Conservation (phyloP, 2,329 filamentous ascomycete species). For the Verticillium nonalfalfae region DNA sequence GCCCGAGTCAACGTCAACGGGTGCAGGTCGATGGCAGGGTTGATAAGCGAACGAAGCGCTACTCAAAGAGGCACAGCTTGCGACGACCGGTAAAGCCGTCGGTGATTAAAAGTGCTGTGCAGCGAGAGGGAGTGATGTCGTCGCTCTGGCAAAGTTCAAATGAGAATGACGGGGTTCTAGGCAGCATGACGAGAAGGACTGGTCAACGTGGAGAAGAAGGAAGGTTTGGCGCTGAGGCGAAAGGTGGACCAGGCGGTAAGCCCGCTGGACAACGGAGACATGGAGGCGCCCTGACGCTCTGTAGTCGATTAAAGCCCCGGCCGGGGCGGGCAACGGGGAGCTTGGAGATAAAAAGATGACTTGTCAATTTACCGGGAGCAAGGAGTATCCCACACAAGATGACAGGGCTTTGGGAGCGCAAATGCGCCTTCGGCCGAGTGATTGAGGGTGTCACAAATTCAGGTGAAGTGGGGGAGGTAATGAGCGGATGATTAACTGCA, state of each 20-base stretch:
- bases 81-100: not conserved
- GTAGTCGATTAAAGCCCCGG: not conserved
- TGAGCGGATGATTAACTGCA: not conserved
- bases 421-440: constrained; percentile 1
- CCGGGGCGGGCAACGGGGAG: not conserved
- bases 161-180: not conserved
- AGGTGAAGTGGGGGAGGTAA: constrained; percentile 3
- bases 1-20: no score
- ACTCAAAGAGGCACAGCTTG: not conserved
- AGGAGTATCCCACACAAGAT: not conserved
- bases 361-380: not conserved
- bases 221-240: not conserved
- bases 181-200: no score
- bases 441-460: constrained; percentile 3
- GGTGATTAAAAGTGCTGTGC: not conserved
- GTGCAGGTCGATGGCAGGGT: not conserved
- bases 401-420: not conserved
- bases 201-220: not conserved
- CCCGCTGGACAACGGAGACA: not conserved
- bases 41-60: not conserved
- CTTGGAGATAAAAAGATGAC: not conserved
- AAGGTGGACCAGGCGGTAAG: not conserved
- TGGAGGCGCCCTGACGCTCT: not conserved
- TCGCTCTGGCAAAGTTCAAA: not conserved
- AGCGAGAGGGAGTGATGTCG: not conserved